Evolutionary conservation across 495 filamentous ascomycete genomes (phyloP).

Genomic region (Neurospora sp.): DNA sequence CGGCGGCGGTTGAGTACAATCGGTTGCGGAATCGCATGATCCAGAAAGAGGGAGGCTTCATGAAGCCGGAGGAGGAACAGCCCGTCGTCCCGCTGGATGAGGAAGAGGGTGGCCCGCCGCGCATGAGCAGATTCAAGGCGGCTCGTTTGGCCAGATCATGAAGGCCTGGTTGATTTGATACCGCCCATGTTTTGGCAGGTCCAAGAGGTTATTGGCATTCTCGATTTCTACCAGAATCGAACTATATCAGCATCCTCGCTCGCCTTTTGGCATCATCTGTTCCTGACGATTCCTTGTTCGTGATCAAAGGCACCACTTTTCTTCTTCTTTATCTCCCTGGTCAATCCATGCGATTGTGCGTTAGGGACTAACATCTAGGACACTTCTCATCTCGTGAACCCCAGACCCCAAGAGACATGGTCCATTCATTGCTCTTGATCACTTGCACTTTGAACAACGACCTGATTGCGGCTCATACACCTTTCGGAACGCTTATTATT

Average conservation of each 20-base stretch:
- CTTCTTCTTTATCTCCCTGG: background rate
- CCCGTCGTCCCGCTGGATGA: constrained; percentile 50
- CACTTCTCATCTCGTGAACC: background rate
- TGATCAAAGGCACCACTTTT: constrained; percentile 7
- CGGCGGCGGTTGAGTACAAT: constrained; percentile 74
- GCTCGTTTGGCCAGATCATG: constrained; percentile 52
- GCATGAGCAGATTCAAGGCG: constrained; percentile 83
- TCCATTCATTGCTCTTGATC: background rate
- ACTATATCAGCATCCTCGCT: constrained; percentile 5
- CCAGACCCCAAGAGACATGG: background rate
- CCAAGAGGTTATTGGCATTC: constrained; percentile 4
- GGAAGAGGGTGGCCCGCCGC: constrained; percentile 53
- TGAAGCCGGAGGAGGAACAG: constrained; percentile 44
- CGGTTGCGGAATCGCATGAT: constrained; percentile 70
- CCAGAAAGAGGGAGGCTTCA: constrained; percentile 66
- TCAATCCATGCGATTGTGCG: background rate
- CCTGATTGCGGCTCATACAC: background rate
- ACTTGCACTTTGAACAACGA: constrained; percentile 2
- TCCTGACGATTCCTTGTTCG: background rate
- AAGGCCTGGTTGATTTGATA: constrained; percentile 4
- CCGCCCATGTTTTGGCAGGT: background rate
- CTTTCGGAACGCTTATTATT: constrained; percentile 35
- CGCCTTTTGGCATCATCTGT: background rate
- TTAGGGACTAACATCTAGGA: background rate
- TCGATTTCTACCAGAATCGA: constrained; percentile 12